Base-by-base conservation (phyloP, 805 yeast genomes). In the Sungouiozyma intestinalis region DNA sequence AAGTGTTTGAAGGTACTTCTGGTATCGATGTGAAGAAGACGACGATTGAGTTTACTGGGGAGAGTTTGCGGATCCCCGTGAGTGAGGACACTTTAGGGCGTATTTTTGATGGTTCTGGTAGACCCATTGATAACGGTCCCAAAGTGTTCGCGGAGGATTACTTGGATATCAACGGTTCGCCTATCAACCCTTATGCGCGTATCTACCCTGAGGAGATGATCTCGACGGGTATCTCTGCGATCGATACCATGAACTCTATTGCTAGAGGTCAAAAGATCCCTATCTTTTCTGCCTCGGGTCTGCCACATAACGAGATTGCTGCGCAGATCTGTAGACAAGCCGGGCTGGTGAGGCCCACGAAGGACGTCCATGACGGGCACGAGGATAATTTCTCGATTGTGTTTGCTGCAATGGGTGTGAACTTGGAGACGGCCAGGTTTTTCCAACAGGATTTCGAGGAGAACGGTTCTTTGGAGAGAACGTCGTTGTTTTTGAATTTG, bases 191-290 rank as follows among this genome's bases (percentile, higher is more conserved):
- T 42, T 92, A 69, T 65, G 94, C 97, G 36, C 88, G 99, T 71
- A 92, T 92, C 55, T 94, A 94, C 65, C 99, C 99, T 24, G 98
- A 92, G 73, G 99, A 92, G 72, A 92, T 92, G 99, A 92, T 92
- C 57, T 87, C 97, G 41, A 94, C 99, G 16, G 99, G 99, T 77
- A 76, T 92, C 50, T 88, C 97, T 39, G 96, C 98, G 40, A 92
- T 92, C 62, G 99, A 92, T 66, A 88, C 97, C 44, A 92, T 92
- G 98, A 94, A 92, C 70, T 90, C 98, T 36, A 92, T 92, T 74
- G 99, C 99, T 46, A 85, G 99, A 77, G 99, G 99, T 54, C 99
- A 92, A 72, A 92, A 92, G 72, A 92, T 92, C 64, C 99, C 99
- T 42, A 94, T 92, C 65, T 92, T 92, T 72, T 86, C 97, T 42